These are phyloP conservation scores for Tulasnella sp. DNA, from an alignment of 768 basidiomycete genomes.

Conservation along the genomic window DNA sequence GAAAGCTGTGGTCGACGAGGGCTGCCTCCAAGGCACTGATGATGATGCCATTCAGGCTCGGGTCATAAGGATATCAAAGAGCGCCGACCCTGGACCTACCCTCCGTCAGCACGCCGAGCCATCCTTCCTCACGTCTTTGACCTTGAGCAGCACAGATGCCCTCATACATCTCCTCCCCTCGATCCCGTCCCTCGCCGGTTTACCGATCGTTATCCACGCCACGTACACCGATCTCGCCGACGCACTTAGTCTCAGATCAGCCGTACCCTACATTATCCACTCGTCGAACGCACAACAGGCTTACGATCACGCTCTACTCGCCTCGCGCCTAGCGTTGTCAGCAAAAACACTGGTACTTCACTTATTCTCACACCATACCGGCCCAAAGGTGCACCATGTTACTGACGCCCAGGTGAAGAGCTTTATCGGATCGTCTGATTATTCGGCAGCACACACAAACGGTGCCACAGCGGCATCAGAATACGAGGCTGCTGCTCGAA, in stretches of 20 bases:
- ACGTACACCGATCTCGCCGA: conserved; percentile 58
- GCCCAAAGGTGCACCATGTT: conserved; percentile 38
- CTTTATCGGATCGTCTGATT: conserved; percentile 35
- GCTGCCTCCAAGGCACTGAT: not conserved
- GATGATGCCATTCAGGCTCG: not conserved
- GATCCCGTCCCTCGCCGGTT: conserved; percentile 52
- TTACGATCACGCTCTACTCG: conserved; percentile 82
- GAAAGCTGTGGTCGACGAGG: conserved; percentile 3
- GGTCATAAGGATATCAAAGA: conserved; percentile 4
- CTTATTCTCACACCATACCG: conserved; percentile 37
- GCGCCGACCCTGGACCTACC: not conserved
- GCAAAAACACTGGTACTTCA: conserved; percentile 76
- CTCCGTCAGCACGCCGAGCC: not conserved
- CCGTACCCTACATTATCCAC: conserved; percentile 70
- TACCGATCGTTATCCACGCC: conserved; percentile 62
- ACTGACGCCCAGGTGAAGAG: conserved; percentile 46
- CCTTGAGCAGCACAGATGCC: conserved; percentile 40
- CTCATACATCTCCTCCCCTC: conserved; percentile 51
- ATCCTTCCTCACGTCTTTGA: conserved; percentile 35
- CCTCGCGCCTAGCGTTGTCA: conserved; percentile 61
- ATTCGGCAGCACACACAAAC: not conserved
- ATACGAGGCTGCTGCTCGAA: conserved; percentile 28
- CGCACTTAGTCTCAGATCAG: conserved; percentile 63
- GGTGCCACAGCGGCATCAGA: not conserved
- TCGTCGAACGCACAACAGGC: conserved; percentile 70